Evolutionary conservation across 2,329 filamentous ascomycete species (phyloP).

Genomic region (Dothistroma septosporum): DNA sequence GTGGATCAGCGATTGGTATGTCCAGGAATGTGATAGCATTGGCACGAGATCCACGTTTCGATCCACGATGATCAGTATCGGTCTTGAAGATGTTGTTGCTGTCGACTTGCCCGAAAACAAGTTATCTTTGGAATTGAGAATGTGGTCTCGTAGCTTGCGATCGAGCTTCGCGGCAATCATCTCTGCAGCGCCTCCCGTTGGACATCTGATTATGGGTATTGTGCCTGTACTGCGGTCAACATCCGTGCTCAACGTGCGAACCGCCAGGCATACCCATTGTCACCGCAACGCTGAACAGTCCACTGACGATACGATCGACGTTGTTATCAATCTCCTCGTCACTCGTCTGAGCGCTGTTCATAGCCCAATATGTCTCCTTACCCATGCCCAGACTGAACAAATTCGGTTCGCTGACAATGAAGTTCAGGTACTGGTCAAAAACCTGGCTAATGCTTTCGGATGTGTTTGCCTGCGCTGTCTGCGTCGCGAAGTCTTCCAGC

Average conservation of each 20-base stretch:
- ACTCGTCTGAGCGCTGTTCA: slow-evolving; percentile 87
- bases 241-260: not conserved
- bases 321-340: slow-evolving; percentile 85
- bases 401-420: slow-evolving; percentile 91
- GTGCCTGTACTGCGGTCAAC: slow-evolving; percentile 55
- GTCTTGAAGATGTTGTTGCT: slow-evolving; percentile 66
- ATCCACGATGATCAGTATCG: slow-evolving; percentile 89
- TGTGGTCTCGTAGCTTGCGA: slow-evolving; percentile 90
- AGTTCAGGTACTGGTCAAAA: slow-evolving; percentile 96
- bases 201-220: slow-evolving; percentile 92
- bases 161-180: slow-evolving; percentile 93
- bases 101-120: slow-evolving; percentile 71
- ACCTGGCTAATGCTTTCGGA: slow-evolving; percentile 88
- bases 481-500: slow-evolving; percentile 88
- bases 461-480: slow-evolving; percentile 78
- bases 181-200: slow-evolving; percentile 87
- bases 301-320: slow-evolving; percentile 87
- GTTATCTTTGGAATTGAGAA: slow-evolving; percentile 96
- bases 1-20: slow-evolving; percentile 78
- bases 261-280: slow-evolving; percentile 71
- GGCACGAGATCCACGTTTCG: slow-evolving; percentile 93
- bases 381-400: slow-evolving; percentile 91
- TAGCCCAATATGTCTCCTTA: slow-evolving; percentile 90
- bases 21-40: slow-evolving; percentile 98
- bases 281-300: slow-evolving; percentile 96